phyloP scores from a whole-genome alignment of 441 rosid species.

The Viola pubescens region DNA sequence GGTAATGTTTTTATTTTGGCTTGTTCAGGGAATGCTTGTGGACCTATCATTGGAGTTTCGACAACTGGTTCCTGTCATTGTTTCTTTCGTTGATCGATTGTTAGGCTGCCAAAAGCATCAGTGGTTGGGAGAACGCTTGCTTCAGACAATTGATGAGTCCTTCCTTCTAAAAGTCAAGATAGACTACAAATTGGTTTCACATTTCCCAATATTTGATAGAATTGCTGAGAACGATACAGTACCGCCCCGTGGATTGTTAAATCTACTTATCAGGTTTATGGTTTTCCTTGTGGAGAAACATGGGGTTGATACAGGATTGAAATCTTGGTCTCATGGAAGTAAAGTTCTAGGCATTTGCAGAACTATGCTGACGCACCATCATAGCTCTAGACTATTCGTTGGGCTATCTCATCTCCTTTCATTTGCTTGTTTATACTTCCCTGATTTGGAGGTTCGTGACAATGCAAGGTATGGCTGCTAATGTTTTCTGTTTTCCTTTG shows the following conservation, averaged over 20 bases:
- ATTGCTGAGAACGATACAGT: conserved; percentile 65
- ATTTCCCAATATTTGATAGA: conserved; percentile 68
- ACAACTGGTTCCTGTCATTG: conserved; percentile 69
- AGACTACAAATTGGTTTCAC: conserved; percentile 46
- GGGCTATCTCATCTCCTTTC: conserved; percentile 75
- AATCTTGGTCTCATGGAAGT: conserved; percentile 86
- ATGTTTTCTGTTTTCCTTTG: not conserved
- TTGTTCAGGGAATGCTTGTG: conserved; percentile 66
- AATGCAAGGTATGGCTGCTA: conserved; percentile 58
- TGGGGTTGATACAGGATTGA: conserved; percentile 52
- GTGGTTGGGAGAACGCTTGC: conserved; percentile 75
- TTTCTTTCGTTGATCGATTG: conserved; percentile 59
- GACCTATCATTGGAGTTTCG: conserved; percentile 52
- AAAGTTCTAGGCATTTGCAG: conserved; percentile 86
- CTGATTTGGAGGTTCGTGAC: conserved; percentile 91
- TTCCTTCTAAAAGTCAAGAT: conserved; percentile 59
- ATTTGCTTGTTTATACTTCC: conserved; percentile 75
- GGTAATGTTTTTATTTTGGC: conserved; percentile 17
- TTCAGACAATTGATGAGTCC: conserved; percentile 62
- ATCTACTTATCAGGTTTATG: conserved; percentile 55
- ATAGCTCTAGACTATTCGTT: conserved; percentile 75
- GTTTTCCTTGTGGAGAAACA: conserved; percentile 60
- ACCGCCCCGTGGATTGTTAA: conserved; percentile 63
- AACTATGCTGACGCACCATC: conserved; percentile 70
- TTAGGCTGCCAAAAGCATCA: conserved; percentile 62